Evolutionary conservation across 1,284 basidiomycete genomes (phyloP).

Genomic region (Cutaneotrichosporon sp.): DNA sequence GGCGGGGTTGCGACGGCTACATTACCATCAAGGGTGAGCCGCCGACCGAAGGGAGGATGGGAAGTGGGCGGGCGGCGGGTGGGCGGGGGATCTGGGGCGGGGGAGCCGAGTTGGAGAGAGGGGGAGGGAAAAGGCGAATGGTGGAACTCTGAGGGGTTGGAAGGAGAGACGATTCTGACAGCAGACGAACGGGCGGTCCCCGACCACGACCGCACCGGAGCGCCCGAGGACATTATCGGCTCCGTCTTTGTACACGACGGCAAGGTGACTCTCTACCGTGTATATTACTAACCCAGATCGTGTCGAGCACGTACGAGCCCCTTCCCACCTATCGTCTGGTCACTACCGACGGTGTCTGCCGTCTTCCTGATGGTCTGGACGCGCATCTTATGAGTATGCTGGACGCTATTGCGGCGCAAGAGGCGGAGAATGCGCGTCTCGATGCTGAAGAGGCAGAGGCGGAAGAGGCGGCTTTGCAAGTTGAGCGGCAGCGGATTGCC

Average conservation of each 20-base stretch:
- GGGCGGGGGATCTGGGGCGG: background rate
- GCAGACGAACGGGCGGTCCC: constrained; percentile 50
- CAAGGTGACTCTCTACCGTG: constrained; percentile 37
- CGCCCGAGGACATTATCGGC: constrained; percentile 51
- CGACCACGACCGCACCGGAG: constrained; percentile 49
- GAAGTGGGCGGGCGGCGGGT: constrained; percentile 26
- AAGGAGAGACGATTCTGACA: background rate
- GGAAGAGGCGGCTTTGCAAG: background rate
- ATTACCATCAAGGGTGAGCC: constrained; percentile 50
- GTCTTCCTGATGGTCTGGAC: constrained; percentile 47
- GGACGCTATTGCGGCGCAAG: constrained; percentile 12
- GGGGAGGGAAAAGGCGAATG: background rate
- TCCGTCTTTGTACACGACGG: constrained; percentile 49
- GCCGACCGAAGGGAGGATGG: constrained; percentile 15
- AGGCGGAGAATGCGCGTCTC: constrained; percentile 29
- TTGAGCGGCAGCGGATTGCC: background rate
- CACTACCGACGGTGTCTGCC: constrained; percentile 44
- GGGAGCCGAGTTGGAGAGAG: background rate
- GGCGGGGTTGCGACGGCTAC: constrained; percentile 48
- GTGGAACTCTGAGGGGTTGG: no score
- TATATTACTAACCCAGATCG: constrained; percentile 30
- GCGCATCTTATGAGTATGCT: constrained; percentile 32
- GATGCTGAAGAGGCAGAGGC: constrained; percentile 29
- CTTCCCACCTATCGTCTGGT: constrained; percentile 49
- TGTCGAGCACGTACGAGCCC: constrained; percentile 47